phyloP scores from a whole-genome alignment of 179 eudicot genomes.

The Heliamphora pulchella region DNA sequence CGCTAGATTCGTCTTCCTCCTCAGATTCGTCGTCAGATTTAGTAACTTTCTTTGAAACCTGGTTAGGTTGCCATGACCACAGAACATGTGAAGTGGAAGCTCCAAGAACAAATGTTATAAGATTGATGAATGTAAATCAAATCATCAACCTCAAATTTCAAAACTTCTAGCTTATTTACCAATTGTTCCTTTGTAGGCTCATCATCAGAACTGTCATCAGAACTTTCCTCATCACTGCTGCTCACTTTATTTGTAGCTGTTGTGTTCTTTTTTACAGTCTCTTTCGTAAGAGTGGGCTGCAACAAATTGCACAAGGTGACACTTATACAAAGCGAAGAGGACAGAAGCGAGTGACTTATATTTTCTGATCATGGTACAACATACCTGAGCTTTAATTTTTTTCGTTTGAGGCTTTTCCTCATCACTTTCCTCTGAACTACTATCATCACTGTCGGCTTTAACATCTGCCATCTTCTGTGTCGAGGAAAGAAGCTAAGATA shows the following conservation, averaged over 20 bases:
- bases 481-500: not conserved
- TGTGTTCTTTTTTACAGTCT: constrained; percentile 9
- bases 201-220: constrained; percentile 30
- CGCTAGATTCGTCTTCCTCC: not conserved
- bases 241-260: constrained; percentile 15
- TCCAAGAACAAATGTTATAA: not conserved
- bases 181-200: constrained; percentile 21
- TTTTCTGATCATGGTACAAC: not conserved
- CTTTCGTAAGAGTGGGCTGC: constrained; percentile 1
- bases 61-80: not conserved
- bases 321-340: not conserved
- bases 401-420: constrained; percentile 29
- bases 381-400: constrained; percentile 20
- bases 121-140: not conserved
- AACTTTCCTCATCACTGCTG: constrained; percentile 29
- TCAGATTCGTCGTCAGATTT: constrained; percentile 9
- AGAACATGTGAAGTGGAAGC: not conserved
- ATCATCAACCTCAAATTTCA: not conserved
- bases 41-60: constrained; percentile 15
- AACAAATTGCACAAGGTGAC: not conserved
- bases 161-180: constrained; percentile 20
- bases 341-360: no score
- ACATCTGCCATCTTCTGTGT: not conserved
- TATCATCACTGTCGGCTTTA: constrained; percentile 16
- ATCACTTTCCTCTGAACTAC: constrained; percentile 24